Percentiles rank a stretch among this genome's conserved stretches.
These are phyloP conservation scores for Leishmania martiniquensis DNA, from an alignment of 208 protist species.

Conservation along the genomic window DNA sequence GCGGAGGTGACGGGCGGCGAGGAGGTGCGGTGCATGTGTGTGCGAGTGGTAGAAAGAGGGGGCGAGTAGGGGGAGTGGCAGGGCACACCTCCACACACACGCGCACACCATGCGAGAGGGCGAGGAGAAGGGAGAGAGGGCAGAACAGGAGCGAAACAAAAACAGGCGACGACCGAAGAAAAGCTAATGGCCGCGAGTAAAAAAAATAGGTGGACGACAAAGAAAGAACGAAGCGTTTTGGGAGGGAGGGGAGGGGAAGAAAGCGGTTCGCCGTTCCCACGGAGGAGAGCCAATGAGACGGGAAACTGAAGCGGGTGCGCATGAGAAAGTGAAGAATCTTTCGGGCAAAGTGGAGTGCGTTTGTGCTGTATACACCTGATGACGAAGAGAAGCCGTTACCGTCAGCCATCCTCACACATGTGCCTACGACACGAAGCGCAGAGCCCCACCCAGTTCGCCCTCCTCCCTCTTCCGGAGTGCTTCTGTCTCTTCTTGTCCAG, in stretches of 20 bases:
- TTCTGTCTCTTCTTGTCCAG: background rate
- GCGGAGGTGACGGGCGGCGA: background rate
- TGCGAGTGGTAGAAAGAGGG: background rate
- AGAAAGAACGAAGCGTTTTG: background rate
- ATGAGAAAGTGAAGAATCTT: background rate
- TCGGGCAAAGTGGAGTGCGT: background rate
- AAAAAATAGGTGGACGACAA: background rate
- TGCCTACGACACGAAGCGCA: no score
- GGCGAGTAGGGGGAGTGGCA: no score
- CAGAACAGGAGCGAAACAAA: background rate
- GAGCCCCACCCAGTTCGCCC: background rate
- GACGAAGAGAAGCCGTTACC: constrained; percentile 8
- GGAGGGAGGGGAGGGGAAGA: no score
- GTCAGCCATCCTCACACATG: background rate
- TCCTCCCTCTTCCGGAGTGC: background rate
- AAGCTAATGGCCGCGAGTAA: background rate
- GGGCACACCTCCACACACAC: no score
- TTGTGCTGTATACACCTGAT: background rate
- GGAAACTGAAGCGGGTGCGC: background rate
- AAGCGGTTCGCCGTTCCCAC: background rate
- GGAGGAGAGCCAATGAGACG: background rate
- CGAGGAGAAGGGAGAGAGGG: background rate
- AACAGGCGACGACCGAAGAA: background rate
- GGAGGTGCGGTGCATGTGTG: background rate
- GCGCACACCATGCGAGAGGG: background rate